phyloP scores from a whole-genome alignment of 306 rosid species.

The Cyclanthera cordifolia region DNA sequence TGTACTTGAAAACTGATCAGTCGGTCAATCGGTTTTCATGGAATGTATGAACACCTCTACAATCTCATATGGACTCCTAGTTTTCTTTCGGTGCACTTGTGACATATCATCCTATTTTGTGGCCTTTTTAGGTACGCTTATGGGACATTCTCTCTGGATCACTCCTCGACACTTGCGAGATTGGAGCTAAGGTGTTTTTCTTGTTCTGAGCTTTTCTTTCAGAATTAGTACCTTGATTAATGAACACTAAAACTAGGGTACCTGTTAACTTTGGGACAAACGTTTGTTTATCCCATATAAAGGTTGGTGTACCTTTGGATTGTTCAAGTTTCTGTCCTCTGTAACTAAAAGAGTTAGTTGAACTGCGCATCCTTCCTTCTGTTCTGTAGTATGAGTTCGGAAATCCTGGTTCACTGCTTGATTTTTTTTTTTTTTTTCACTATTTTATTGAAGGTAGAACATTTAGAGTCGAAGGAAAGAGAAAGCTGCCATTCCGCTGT shows the following conservation, averaged over 20 bases:
- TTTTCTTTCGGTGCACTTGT: constrained; percentile 13
- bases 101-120: background rate
- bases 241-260: constrained; percentile 11
- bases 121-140: constrained; percentile 55
- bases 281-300: background rate
- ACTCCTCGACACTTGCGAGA: constrained; percentile 64
- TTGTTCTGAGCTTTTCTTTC: background rate
- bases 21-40: too few relatives aligned
- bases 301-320: background rate
- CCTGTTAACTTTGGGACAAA: background rate
- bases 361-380: too few relatives aligned
- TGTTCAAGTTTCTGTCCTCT: background rate
- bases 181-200: constrained; percentile 49
- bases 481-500: constrained; percentile 46
- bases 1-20: too few relatives aligned
- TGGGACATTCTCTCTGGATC: constrained; percentile 70
- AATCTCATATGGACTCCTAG: constrained; percentile 16
- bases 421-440: background rate
- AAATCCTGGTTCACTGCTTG: background rate
- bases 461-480: constrained; percentile 42
- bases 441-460: constrained; percentile 55
- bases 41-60: too few relatives aligned
- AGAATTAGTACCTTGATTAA: background rate
- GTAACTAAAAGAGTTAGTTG: too few relatives aligned
- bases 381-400: background rate